A percentile compares a stretch with the other conserved stretches of the same genome.
These are phyloP conservation scores for Saccharomyces hybrid DNA, from an alignment of 1,139 yeast species.

Conservation along the genomic window DNA sequence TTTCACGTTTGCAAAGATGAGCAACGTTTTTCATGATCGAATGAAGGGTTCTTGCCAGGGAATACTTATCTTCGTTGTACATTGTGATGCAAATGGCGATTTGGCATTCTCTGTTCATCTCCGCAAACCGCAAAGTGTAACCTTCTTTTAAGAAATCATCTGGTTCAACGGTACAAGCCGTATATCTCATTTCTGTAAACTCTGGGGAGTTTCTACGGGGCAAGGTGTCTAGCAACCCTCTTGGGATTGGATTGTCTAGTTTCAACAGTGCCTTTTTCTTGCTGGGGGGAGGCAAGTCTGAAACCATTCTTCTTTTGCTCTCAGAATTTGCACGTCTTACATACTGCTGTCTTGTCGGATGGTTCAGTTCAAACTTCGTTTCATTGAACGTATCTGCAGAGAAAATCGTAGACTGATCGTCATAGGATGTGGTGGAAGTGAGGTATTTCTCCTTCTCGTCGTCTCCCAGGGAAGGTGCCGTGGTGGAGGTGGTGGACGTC, in stretches of 20 bases:
- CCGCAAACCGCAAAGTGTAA: constrained; percentile 76
- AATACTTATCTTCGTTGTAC: constrained; percentile 89
- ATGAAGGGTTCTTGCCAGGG: constrained; percentile 87
- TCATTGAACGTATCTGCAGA: constrained; percentile 35
- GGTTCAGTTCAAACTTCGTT: constrained; percentile 30
- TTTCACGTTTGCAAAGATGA: constrained; percentile 74
- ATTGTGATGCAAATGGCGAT: constrained; percentile 84
- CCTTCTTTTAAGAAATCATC: constrained; percentile 76
- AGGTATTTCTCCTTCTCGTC: constrained; percentile 21
- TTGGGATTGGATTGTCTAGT: constrained; percentile 88
- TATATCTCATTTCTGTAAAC: constrained; percentile 87
- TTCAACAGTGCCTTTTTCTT: constrained; percentile 53
- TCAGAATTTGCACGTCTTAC: constrained; percentile 47
- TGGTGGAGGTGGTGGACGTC: constrained; percentile 23
- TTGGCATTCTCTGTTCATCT: constrained; percentile 82
- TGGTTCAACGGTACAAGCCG: constrained; percentile 89
- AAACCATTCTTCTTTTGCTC: constrained; percentile 44
- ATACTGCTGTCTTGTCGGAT: constrained; percentile 46
- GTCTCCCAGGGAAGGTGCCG: constrained; percentile 19
- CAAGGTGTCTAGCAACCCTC: constrained; percentile 68
- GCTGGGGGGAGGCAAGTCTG: constrained; percentile 52
- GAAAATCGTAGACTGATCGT: constrained; percentile 28
- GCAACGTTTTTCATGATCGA: constrained; percentile 89
- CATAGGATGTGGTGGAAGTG: constrained; percentile 20
- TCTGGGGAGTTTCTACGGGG: constrained; percentile 86